Conservation (phyloP, 202 grass and related monocot species). For the Panicum virgatum region DNA sequence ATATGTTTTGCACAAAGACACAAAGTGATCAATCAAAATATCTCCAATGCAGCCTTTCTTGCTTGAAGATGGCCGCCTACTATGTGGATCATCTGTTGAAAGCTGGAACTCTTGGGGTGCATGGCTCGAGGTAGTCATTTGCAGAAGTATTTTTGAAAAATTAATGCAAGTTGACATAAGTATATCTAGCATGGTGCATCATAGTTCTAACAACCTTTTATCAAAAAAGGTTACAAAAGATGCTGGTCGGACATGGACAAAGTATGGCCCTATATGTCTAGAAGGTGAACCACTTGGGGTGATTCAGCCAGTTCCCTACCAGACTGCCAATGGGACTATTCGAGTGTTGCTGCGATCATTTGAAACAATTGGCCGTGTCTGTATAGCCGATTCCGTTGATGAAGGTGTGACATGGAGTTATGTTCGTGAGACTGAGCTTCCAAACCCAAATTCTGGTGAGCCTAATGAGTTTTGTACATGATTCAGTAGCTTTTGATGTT, state of each 20-base stretch:
- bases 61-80: constrained; percentile 75
- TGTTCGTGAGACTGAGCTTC: constrained; percentile 55
- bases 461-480: constrained; percentile 5
- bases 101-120: constrained; percentile 99
- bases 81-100: constrained; percentile 96
- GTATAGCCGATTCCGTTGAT: constrained; percentile 61
- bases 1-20: not conserved
- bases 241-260: constrained; percentile 67
- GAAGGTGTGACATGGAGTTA: constrained; percentile 68
- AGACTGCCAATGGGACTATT: constrained; percentile 63
- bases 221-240: constrained; percentile 73
- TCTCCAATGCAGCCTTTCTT: constrained; percentile 67
- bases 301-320: constrained; percentile 93
- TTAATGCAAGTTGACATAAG: not conserved
- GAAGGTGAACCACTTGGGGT: constrained; percentile 76
- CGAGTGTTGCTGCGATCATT: constrained; percentile 88
- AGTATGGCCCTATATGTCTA: constrained; percentile 86
- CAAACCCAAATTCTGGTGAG: constrained; percentile 79
- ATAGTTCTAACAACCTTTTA: constrained; percentile 7
- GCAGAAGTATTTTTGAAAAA: not conserved
- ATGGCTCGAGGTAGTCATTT: constrained; percentile 79
- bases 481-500: constrained; percentile 1
- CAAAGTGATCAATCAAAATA: not conserved
- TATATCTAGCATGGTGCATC: not conserved
- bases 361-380: constrained; percentile 52